Conservation (phyloP, 176 grass and related monocot genomes). For the Musa schizocarpa region DNA sequence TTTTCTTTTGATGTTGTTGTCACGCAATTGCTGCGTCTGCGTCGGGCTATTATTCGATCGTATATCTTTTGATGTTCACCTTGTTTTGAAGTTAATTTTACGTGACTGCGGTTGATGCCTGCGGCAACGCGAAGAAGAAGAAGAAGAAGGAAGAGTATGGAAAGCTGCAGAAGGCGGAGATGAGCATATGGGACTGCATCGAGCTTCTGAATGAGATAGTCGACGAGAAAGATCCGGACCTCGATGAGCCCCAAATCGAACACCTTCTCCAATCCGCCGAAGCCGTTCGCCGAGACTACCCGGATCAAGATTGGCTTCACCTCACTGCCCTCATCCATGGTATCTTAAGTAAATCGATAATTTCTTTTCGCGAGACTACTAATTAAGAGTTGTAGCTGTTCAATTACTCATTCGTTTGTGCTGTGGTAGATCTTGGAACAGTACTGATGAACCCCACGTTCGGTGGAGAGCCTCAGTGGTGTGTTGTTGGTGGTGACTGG, state of each 20-base stretch:
- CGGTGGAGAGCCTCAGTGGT: slow-evolving; percentile 32
- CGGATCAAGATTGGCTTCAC: no score
- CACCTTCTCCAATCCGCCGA: no score
- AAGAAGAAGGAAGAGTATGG: slow-evolving; percentile 27
- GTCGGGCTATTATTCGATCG: no score
- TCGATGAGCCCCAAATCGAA: no score
- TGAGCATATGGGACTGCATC: background rate
- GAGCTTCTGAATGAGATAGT: background rate
- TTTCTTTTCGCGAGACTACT: background rate
- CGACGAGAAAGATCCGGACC: no score
- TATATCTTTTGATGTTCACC: no score
- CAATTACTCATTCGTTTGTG: background rate
- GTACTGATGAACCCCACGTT: slow-evolving; percentile 31
- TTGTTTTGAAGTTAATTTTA: no score
- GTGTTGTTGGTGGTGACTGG: slow-evolving; percentile 34
- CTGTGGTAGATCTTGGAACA: slow-evolving; percentile 28
- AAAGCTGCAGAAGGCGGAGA: slow-evolving; percentile 9
- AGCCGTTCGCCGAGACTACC: no score
- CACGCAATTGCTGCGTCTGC: no score
- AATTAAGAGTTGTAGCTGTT: background rate
- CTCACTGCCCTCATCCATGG: no score
- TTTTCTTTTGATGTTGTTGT: no score
- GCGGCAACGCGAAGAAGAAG: slow-evolving; percentile 22
- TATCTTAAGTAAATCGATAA: background rate
- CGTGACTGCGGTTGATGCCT: no score